Conservation (phyloP, 352 stramenopile genomes). For the Elongisporangium undulatum region DNA sequence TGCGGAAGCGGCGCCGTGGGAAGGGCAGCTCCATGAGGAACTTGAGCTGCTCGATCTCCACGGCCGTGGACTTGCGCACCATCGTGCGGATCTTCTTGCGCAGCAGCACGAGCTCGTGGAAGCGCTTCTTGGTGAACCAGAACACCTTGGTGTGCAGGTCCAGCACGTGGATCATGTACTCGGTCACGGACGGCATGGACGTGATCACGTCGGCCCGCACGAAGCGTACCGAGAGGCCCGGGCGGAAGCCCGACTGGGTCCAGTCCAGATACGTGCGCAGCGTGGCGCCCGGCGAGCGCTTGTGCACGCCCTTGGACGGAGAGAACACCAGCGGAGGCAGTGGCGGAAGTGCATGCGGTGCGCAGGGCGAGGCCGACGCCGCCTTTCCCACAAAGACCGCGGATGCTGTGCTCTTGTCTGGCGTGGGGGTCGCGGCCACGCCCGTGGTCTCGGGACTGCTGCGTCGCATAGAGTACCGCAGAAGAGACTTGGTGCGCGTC, state of each 20-base stretch:
- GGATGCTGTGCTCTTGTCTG: neutral
- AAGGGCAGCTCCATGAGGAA: constrained; percentile 75
- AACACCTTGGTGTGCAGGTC: constrained; percentile 81
- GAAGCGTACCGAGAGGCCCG: constrained; percentile 65
- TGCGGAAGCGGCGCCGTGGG: constrained; percentile 51
- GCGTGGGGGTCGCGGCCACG: neutral
- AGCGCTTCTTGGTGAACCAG: constrained; percentile 81
- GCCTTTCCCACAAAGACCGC: constrained; percentile 6
- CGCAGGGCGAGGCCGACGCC: constrained; percentile 2
- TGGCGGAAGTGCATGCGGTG: constrained; percentile 36
- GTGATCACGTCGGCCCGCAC: constrained; percentile 53
- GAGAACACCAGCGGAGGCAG: constrained; percentile 55
- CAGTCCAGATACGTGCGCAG: constrained; percentile 54
- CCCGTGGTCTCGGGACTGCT: neutral
- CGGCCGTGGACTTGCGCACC: constrained; percentile 25
- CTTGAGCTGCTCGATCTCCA: constrained; percentile 60
- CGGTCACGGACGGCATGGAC: constrained; percentile 52
- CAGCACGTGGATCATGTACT: constrained; percentile 75
- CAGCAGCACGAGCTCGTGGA: constrained; percentile 65
- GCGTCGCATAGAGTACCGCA: neutral
- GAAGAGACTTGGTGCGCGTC: neutral
- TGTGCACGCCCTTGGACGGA: constrained; percentile 28
- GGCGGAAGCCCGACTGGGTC: constrained; percentile 38
- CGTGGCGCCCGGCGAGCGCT: constrained; percentile 32
- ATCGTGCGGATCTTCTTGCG: constrained; percentile 55